Base-by-base conservation (phyloP, 331 rosid species). In the Dryas integrifolia region DNA sequence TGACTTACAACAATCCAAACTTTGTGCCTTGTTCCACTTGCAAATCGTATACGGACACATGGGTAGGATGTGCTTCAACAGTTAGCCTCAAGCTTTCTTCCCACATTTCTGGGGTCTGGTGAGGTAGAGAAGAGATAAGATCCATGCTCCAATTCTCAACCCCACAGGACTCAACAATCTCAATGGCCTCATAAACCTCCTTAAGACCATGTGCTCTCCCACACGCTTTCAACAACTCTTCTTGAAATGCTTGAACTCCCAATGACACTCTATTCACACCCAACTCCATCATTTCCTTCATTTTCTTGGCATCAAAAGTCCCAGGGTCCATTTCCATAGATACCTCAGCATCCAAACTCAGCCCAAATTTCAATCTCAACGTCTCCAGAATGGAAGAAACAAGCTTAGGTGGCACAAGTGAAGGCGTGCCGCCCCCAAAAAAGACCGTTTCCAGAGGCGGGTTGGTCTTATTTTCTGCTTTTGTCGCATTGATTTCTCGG, bases 311-410 rank as follows among this genome's bases (percentile, higher is more conserved):
- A 81, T 88, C 87, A 56, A 92, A 92, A n/a, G 98, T 92, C 69
- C 95, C 98, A 0, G 96, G 96, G 78, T 92, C 96, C 96, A 92
- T 88, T 51, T 92, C 96, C 86, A 92, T 90, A 0, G 98, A 92
- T 53, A 88, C 80, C 76, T 92, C 92, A 35, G 85, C 84, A 81
- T 66, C 77, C 72, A 52, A 75, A 53, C 73, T 66, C 88, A 92
- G 18, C 74, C 91, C 96, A 24, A 90, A 88, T 52, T 84, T 88
- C 41, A 4, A 26, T 46, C 77, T 70, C 86, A 92, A 50, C 8
- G 82, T 72, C 26, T 88, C 88, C 70, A 92, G 60, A 44, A 92
- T 73, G 18, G 70, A 44, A 1, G 87, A 74, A 52, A 92, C 91
- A 67, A 90, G 79, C 81, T 62, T 81, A 1, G 98, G 95, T n/a